Evolutionary conservation across 2,329 filamentous ascomycete genomes (phyloP).

Genomic region (Colletotrichum incanum): DNA sequence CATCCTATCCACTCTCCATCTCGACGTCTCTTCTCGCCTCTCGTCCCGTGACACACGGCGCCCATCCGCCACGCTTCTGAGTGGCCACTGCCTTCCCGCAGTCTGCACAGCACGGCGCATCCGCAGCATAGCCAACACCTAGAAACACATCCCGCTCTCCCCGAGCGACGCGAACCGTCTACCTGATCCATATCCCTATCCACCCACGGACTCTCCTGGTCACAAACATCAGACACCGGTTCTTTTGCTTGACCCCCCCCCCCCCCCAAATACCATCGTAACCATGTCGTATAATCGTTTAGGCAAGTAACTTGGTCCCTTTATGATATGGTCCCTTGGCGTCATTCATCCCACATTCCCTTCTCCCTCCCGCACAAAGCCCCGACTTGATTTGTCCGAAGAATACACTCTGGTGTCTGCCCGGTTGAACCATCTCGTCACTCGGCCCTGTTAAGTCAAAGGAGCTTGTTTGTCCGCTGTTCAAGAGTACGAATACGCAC

Average conservation of each 20-base stretch:
- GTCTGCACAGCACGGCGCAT: constrained; percentile 39
- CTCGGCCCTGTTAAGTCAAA: not conserved
- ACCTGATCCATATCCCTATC: constrained; percentile 40
- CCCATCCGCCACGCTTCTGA: constrained; percentile 10
- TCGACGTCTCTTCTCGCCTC: constrained; percentile 9
- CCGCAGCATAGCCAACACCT: constrained; percentile 36
- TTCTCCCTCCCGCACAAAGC: constrained; percentile 29
- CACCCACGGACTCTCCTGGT: constrained; percentile 40
- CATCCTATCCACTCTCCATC: constrained; percentile 20
- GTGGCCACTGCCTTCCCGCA: constrained; percentile 20
- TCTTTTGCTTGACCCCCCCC: constrained; percentile 37
- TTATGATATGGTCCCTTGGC: constrained; percentile 43
- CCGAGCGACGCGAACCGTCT: constrained; percentile 35
- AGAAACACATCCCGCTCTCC: constrained; percentile 37
- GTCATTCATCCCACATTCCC: constrained; percentile 42
- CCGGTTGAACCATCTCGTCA: constrained; percentile 19
- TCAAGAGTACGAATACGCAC: constrained; percentile 30
- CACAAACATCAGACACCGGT: constrained; percentile 44
- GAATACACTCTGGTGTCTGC: constrained; percentile 7
- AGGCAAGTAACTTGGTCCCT: constrained; percentile 67
- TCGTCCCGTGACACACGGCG: constrained; percentile 21
- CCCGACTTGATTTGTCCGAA: constrained; percentile 31
- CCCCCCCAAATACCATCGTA: constrained; percentile 43
- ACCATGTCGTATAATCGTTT: constrained; percentile 83
- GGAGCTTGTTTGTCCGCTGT: constrained; percentile 15